Evolutionary conservation across 345 rosid species (phyloP).

Genomic region (Arabidopsis suecica): DNA sequence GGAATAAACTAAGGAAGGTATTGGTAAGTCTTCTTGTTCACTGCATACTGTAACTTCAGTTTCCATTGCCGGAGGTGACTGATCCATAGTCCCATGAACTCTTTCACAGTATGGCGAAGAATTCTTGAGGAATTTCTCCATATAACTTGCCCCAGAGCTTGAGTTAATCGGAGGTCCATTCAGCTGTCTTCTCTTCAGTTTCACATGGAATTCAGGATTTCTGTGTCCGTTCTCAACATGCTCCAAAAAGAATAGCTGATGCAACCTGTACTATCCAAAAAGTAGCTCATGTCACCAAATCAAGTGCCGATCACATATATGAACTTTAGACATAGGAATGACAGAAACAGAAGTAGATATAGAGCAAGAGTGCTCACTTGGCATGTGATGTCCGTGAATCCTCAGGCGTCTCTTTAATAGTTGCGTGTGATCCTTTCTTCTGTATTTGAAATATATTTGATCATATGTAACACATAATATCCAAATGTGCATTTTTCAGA

Average conservation of each 20-base stretch:
- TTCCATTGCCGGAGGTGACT: slow-evolving; percentile 21
- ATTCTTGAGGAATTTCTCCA: slow-evolving; percentile 72
- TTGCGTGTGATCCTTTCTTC: slow-evolving; percentile 76
- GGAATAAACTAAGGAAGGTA: slow-evolving; percentile 22
- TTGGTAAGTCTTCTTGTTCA: slow-evolving; percentile 20
- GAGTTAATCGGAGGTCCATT: slow-evolving; percentile 60
- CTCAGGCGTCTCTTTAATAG: slow-evolving; percentile 66
- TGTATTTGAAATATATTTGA: slow-evolving; percentile 43
- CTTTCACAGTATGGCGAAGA: slow-evolving; percentile 22
- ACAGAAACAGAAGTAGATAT: slow-evolving; percentile 15
- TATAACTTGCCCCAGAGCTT: slow-evolving; percentile 70
- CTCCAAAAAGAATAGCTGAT: slow-evolving; percentile 83
- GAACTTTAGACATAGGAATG: slow-evolving; percentile 14
- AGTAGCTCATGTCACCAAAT: slow-evolving; percentile 41
- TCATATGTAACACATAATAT: slow-evolving; percentile 16
- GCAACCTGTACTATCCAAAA: slow-evolving; percentile 67
- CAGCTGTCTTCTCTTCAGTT: slow-evolving; percentile 78
- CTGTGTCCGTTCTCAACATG: slow-evolving; percentile 60
- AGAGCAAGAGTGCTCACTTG: slow-evolving; percentile 61
- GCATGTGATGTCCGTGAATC: slow-evolving; percentile 65
- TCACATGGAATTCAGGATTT: slow-evolving; percentile 72
- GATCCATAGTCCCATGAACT: slow-evolving; percentile 22
- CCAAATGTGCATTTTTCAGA: slow-evolving; percentile 2
- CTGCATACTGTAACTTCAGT: slow-evolving; percentile 30
- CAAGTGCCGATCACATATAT: slow-evolving; percentile 3